phyloP scores from a whole-genome alignment of 2,329 filamentous ascomycete genomes.

The Aurifilum marmelostoma region DNA sequence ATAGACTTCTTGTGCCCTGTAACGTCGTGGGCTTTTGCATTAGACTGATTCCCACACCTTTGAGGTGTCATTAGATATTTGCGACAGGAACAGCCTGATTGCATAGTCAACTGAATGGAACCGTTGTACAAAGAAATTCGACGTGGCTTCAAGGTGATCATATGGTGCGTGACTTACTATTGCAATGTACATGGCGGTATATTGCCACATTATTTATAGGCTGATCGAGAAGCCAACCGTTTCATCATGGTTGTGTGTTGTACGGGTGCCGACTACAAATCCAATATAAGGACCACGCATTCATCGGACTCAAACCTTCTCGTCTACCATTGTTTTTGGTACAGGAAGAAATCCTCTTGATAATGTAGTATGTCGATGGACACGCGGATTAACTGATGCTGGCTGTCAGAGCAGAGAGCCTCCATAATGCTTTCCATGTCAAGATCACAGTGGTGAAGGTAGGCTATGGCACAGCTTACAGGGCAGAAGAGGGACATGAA shows the following conservation, averaged over 20 bases:
- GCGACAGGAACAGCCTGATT: slow-evolving; percentile 23
- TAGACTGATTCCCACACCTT: slow-evolving; percentile 35
- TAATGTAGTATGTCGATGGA: neutral
- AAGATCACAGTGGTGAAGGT: neutral
- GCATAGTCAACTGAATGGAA: slow-evolving; percentile 23
- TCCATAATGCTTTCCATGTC: neutral
- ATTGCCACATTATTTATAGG: too few species aligned
- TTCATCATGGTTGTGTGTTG: too few species aligned
- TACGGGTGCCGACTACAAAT: too few species aligned
- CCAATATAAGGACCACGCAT: too few species aligned
- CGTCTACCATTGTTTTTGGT: neutral
- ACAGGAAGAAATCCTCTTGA: neutral
- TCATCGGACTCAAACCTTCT: too few species aligned
- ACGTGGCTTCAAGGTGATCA: neutral
- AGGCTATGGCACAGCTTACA: neutral
- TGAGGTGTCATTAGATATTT: slow-evolving; percentile 33
- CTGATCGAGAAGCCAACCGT: too few species aligned
- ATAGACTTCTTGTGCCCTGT: slow-evolving; percentile 37
- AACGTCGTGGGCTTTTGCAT: slow-evolving; percentile 34
- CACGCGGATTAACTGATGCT: neutral
- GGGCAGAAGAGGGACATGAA: neutral
- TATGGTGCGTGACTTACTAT: too few species aligned
- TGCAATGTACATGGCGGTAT: too few species aligned
- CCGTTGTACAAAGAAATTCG: slow-evolving; percentile 27
- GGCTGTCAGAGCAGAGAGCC: neutral